Evolutionary conservation across 305 asterid species (phyloP), one percentile per base, ranked within the genome.

Genomic region (Ruellia speciosa): DNA sequence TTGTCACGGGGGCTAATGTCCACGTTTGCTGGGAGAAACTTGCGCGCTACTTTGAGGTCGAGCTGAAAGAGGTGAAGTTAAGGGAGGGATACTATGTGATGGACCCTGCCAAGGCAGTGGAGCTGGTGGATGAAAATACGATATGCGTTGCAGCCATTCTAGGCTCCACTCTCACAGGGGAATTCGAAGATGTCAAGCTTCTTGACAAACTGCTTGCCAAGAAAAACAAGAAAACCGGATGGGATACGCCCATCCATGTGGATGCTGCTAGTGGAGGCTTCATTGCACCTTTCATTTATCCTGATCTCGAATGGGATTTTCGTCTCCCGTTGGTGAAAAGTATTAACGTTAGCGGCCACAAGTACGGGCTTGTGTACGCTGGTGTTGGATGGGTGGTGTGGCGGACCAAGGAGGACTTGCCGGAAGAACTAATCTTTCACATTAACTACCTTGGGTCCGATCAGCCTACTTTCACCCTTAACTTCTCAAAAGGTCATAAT

Each of bases 1-100:
- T 78, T n/a, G 81, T 78, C 64, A 75, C 81, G 6, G 78, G 84
- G 60, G 78, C 83, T 54, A 78, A 78, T 54, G 83, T 78, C 43
- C 78, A 78, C 78, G 82, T 77, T 60, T 75, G 77, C 49, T 75
- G 77, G 79, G 79, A 74, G 70, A 75, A 70, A 62, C 67, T 67
- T 57, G 80, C 80, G 0, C 63, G 77, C 54, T 75, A 75, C 68
- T 75, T 75, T 40, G 80, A 75, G 74, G 80, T 75, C 12, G 80
- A 75, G 37, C 33, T 75, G 64, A 75, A 75, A 50, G 77, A 75
- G 66, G 80, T 75, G 59, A 75, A 71, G 67, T 28, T 74, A 17
- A 63, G 59, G 56, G 76, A 74, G 65, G 79, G 73, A 15, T 66
- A 56, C 71, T 74, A 74, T 18, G 65, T 75, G 10, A 67, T 75